These are phyloP conservation scores for Nothophoma quercina DNA, from an alignment of 2,329 filamentous ascomycete genomes.

Conservation along the genomic window DNA sequence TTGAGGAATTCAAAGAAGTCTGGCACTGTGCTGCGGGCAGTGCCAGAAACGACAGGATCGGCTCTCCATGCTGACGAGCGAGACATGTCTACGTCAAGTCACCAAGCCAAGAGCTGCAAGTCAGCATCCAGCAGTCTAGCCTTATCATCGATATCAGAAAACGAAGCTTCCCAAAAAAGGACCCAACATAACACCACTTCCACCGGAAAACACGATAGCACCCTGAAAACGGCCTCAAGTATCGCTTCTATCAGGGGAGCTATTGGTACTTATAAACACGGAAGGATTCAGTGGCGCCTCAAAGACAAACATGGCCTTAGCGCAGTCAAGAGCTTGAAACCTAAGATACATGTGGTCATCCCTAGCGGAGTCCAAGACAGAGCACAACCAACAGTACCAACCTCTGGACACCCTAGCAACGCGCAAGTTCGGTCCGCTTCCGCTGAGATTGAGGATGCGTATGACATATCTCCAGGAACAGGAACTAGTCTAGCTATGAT, in stretches of 20 bases:
- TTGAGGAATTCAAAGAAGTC: conserved; percentile 31
- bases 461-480: conserved; percentile 46
- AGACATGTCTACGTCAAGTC: conserved; percentile 40
- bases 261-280: conserved; percentile 57
- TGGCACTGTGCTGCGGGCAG: conserved; percentile 46
- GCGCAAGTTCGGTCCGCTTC: conserved; percentile 32
- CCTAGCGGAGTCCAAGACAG: conserved; percentile 40
- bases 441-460: conserved; percentile 25
- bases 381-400: conserved; percentile 40
- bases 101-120: conserved; percentile 26
- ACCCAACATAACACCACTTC: conserved; percentile 27
- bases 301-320: conserved; percentile 24
- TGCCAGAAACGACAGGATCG: conserved; percentile 38
- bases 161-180: conserved; percentile 26
- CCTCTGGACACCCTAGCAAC: conserved; percentile 32
- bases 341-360: conserved; percentile 49
- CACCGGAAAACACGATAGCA: conserved; percentile 22
- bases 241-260: conserved; percentile 36
- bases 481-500: conserved; percentile 27
- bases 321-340: conserved; percentile 31
- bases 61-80: conserved; percentile 48
- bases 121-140: conserved; percentile 25
- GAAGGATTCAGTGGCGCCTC: conserved; percentile 52
- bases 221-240: conserved; percentile 35
- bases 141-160: conserved; percentile 25